Evolutionary conservation across 257 asterid species (phyloP), one percentile per base, ranked within the genome.

Genomic region (Lycium barbarum): DNA sequence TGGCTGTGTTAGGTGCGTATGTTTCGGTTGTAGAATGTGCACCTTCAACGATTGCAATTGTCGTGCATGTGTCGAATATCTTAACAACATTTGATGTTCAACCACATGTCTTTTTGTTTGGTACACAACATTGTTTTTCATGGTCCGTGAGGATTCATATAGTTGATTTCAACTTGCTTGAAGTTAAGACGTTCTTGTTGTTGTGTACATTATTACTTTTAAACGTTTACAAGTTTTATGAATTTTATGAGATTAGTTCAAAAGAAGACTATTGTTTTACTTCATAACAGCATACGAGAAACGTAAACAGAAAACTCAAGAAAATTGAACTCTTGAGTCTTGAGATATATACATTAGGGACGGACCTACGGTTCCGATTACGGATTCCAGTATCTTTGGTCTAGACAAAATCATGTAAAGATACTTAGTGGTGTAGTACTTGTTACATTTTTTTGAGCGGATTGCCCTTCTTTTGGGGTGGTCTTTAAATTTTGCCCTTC

Each of bases 1-100:
- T 0, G 92, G 93, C 0, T 89, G 94, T 62, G 58, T 83, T 35
- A 87, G 89, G 61, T 91, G 94, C 53, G 90, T 84, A 9, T 89
- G 96, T 45, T 61, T 82, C 4, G 90, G 93, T 4, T 93, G 93
- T 45, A 86, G 57, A 3, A 73, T 83, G 73, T 92, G 92, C 76
- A 88, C 89, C 2, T 92, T 88, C 63, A 88, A 84, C 38, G 90
- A 86, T 73, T 88, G 93, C 84, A 6, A 3, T 35, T 90, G 94
- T 10, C 83, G 11, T 7, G 15, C 61, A 1, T 93, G 94, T 83
- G 53, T 53, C 3, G 90, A 90, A 3, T 93, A 63, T 79, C 53
- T 84, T 20, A 49, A 83, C 9, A 83, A 87, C 79, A 51, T 73
- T 6, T 73, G 61, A 33, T 66, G 47, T 33, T 12, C 73, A 1